These are phyloP conservation scores for Recurvomyces mirabilis DNA, from an alignment of 495 filamentous ascomycete genomes.

Conservation along the genomic window DNA sequence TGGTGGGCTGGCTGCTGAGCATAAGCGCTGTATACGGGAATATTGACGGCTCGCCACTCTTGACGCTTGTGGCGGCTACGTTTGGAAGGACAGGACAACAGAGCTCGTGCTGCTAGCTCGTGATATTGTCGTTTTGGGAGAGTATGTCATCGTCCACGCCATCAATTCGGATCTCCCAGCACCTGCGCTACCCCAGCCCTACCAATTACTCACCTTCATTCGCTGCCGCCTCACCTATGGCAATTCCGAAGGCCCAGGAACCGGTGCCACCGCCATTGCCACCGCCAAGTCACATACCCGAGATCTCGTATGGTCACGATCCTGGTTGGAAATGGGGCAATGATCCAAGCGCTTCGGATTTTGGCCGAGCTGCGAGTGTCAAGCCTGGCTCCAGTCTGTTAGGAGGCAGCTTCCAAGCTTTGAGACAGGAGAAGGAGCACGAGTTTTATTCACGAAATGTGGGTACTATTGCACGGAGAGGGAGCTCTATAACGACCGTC, in stretches of 20 bases:
- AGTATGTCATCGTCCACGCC: conserved; percentile 17
- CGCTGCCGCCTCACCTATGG: conserved; percentile 35
- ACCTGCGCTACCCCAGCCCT: conserved; percentile 11
- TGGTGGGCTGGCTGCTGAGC: neutral
- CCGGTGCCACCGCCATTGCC: conserved; percentile 51
- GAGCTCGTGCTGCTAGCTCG: neutral
- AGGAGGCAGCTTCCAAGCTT: conserved; percentile 33
- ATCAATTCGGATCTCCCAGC: conserved; percentile 16
- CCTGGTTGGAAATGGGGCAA: conserved; percentile 52
- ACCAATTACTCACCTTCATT: conserved; percentile 1
- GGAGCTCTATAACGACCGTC: conserved; percentile 31
- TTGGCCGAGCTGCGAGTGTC: conserved; percentile 22
- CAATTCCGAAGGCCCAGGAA: conserved; percentile 43
- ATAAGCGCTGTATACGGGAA: neutral
- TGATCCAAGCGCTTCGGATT: conserved; percentile 16
- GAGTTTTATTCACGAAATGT: conserved; percentile 29
- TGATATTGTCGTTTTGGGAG: neutral
- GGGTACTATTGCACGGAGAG: conserved; percentile 26
- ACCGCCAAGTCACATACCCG: conserved; percentile 46
- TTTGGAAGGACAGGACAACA: neutral
- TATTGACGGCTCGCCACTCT: neutral
- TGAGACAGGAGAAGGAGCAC: conserved; percentile 37
- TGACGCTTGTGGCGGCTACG: conserved; percentile 7
- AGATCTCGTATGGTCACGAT: conserved; percentile 45
- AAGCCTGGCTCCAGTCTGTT: conserved; percentile 46